Evolutionary conservation across 2,329 filamentous ascomycete genomes (phyloP).

Genomic region (Penicillium hesseltinei): DNA sequence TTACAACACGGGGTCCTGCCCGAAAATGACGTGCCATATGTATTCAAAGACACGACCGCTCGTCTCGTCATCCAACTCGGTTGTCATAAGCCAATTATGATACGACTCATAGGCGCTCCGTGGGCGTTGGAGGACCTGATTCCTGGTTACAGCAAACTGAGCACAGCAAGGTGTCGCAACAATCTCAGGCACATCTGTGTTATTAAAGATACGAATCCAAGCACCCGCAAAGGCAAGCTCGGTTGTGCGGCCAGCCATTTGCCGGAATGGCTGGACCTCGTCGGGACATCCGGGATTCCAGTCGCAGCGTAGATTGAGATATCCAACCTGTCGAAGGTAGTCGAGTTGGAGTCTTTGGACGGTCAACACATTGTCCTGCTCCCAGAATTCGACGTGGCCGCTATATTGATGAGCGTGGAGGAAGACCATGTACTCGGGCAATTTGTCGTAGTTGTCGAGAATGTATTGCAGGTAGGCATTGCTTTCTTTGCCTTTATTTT

Average conservation of each 20-base stretch:
- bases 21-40: constrained; percentile 60
- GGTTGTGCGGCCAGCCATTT: constrained; percentile 17
- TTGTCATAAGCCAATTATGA: constrained; percentile 58
- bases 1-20: constrained; percentile 42
- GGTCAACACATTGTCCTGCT: constrained; percentile 53
- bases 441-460: constrained; percentile 44
- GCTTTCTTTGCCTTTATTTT: constrained; percentile 46
- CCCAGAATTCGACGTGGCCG: constrained; percentile 53
- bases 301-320: constrained; percentile 59
- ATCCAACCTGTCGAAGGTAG: constrained; percentile 53
- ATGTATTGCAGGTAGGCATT: constrained; percentile 48
- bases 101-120: constrained; percentile 54
- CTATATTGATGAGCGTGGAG: constrained; percentile 54
- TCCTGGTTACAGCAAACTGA: constrained; percentile 61
- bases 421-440: constrained; percentile 56
- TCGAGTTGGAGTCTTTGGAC: constrained; percentile 50
- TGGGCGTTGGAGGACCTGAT: constrained; percentile 51
- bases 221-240: constrained; percentile 31
- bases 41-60: constrained; percentile 63
- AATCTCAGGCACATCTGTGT: constrained; percentile 45
- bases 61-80: constrained; percentile 53
- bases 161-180: constrained; percentile 61
- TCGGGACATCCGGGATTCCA: constrained; percentile 36
- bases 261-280: constrained; percentile 31
- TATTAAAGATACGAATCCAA: constrained; percentile 31